These are phyloP conservation scores for Colletotrichum sp. DNA, from an alignment of 2,329 filamentous ascomycete species.

Conservation along the genomic window DNA sequence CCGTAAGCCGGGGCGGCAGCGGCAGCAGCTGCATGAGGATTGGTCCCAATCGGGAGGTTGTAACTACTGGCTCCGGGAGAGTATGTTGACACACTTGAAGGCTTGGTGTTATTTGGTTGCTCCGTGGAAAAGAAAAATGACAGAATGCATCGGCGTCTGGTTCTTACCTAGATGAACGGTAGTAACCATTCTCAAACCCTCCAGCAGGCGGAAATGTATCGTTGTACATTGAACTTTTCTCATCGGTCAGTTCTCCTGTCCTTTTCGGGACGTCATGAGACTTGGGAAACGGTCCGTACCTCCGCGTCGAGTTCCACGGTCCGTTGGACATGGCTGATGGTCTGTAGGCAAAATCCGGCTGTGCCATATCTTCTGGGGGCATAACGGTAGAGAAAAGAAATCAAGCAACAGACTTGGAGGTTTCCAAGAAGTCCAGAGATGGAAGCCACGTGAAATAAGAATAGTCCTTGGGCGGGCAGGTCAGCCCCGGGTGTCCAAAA, in stretches of 20 bases:
- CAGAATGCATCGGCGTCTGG: conserved; percentile 1
- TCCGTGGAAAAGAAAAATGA: neutral
- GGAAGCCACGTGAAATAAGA: conserved; percentile 24
- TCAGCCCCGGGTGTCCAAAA: conserved; percentile 20
- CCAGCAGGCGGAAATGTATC: conserved; percentile 34
- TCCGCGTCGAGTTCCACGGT: conserved; percentile 56
- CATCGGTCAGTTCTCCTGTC: conserved; percentile 18
- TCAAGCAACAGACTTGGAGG: conserved; percentile 15
- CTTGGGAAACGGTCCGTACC: conserved; percentile 46
- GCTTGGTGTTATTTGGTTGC: conserved; percentile 35
- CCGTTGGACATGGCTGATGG: conserved; percentile 49
- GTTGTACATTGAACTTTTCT: conserved; percentile 36
- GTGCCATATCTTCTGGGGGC: conserved; percentile 48
- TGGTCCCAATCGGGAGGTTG: conserved; percentile 34
- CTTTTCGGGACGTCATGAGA: neutral
- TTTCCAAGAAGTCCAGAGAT: conserved; percentile 10
- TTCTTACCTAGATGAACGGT: conserved; percentile 43
- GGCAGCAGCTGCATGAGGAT: conserved; percentile 41
- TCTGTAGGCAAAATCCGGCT: conserved; percentile 54
- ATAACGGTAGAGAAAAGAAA: conserved; percentile 29
- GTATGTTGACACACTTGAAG: conserved; percentile 48
- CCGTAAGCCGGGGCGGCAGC: conserved; percentile 44
- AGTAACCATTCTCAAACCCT: conserved; percentile 40
- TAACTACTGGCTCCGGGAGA: conserved; percentile 34
- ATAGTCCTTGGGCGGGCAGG: conserved; percentile 19